Base-by-base conservation (phyloP, 768 basidiomycete genomes). In the Macrolepiota dolichaula region DNA sequence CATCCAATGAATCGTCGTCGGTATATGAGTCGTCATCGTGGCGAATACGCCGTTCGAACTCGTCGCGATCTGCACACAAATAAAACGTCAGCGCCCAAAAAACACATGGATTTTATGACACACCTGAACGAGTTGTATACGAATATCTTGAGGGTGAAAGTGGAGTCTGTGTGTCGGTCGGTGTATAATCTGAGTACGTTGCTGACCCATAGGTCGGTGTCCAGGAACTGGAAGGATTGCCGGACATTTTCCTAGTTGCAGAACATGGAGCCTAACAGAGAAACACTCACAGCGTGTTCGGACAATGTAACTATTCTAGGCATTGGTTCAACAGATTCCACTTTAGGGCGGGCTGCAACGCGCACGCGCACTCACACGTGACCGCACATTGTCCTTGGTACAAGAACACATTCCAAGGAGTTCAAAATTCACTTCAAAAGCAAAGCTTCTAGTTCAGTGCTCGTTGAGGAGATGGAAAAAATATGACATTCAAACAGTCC, bases 141-240 rank as follows among this genome's bases (percentile, higher is more conserved):
- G 86, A 85, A 68, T 80, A 77, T 76, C 84, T 79, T 71, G 87
- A 85, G 50, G 85, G 82, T 3, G 86, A 85, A 64, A 83, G 76
- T 11, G 81, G 80, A 54, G 70, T 69, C 51, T 65, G 68, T 19
- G 83, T 81, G 63, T 82, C 79, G 4, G 85, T 77, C 47, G 76
- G 76, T 17, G 83, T 79, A 52, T 84, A 79, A 15, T 42, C 55
- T 25, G 82, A 81, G 66, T 79, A 85, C 0, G 85, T 84, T 19
- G 82, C 79, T 49, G 85, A 83, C 73, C 85, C 86, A 65, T 82
- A 82, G 22, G 80, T 76, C 24, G 86, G 88, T 52, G 88, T 89
- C 77, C 86, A 81, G 22, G 79, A 76, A 65, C 80, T 81, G 60
- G 80, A 70, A 63, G 76, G 73, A 63, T 72, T 67, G 69, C 73